Base-by-base conservation (phyloP, 345 rosid genomes). In the Trapa incisa region DNA sequence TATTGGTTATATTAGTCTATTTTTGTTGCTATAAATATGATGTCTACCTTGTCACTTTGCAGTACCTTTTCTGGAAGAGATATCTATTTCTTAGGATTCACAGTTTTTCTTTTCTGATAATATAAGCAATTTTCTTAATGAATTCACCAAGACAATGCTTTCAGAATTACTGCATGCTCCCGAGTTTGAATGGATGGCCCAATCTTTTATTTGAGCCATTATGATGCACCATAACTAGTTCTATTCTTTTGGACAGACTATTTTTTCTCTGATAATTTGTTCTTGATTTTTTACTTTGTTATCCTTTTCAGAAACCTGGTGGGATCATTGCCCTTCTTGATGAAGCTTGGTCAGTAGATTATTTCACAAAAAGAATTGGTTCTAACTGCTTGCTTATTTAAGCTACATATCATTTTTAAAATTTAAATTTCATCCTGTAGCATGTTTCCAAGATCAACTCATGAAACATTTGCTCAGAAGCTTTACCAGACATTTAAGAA, bases 361-460 rank as follows among this genome's bases (percentile, higher is more conserved):
- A 48, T 56, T 67, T 36, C 65, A 14, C 37, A 48, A 39, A 57
- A 56, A 47, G 37, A 66, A 33, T 38, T 42, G 22, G 22, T 48
- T 71, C 37, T 22, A n/a, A 36, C 68, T 42, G 17, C 69, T 29
- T 57, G 16, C 53, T 61, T 22, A 64, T 39, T 56, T 78, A 52
- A 39, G 11, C 33, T 62, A 11, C 5, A n/a, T 5, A 17, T 67
- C 45, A 45, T 4, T n/a, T 47, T 61, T 37, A 15, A 47, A 10
- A 41, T 8, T 37, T 42, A 41, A 5, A 61, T 68, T 79, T 68
- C 54, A 5, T 75, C 74, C 43, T 85, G 77, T 75, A 94, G 99
- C 66, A 94, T 94, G 99, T 94, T 94, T 72, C 99, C 97, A 16
- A 89, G 97, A 82, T 94, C 99, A 70, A 94, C 99, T 15, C 93